These are phyloP conservation scores for Kodamaea leandrae DNA, from an alignment of 805 yeast species.

Conservation along the genomic window DNA sequence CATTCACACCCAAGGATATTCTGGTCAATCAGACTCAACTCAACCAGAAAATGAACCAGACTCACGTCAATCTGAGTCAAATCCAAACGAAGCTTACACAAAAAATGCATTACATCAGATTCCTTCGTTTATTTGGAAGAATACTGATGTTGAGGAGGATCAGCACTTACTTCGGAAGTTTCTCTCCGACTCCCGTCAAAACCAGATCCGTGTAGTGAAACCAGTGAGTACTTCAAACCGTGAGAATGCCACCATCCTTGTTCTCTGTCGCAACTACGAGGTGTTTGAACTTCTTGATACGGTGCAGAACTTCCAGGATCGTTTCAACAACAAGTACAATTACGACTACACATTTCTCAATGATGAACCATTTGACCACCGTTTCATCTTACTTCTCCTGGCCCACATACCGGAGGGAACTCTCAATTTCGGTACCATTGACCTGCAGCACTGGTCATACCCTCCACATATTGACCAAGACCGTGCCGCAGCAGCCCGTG, in stretches of 20 bases:
- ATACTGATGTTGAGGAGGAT: neutral
- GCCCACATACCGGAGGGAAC: slow-evolving; percentile 53
- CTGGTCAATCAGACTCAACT: too few species aligned
- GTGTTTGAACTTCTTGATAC: slow-evolving; percentile 55
- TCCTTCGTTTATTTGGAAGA: too few species aligned
- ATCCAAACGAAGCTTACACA: too few species aligned
- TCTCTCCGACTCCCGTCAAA: neutral
- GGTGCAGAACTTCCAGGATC: slow-evolving; percentile 44
- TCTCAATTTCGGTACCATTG: slow-evolving; percentile 61
- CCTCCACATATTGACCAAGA: slow-evolving; percentile 64
- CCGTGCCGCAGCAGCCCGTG: slow-evolving; percentile 24
- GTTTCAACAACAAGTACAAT: slow-evolving; percentile 59
- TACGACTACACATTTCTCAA: slow-evolving; percentile 83
- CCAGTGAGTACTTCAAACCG: slow-evolving; percentile 13
- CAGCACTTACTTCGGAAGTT: neutral
- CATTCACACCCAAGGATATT: too few species aligned
- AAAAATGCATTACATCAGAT: too few species aligned
- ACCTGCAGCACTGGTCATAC: slow-evolving; percentile 63
- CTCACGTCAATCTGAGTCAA: too few species aligned
- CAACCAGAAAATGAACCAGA: too few species aligned
- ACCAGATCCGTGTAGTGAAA: neutral
- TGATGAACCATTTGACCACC: slow-evolving; percentile 59
- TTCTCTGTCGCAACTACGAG: slow-evolving; percentile 69
- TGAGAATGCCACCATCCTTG: slow-evolving; percentile 65
- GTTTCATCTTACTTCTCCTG: slow-evolving; percentile 49